These are phyloP conservation scores for Ophiosphaerella herpotricha DNA, from an alignment of 2,329 filamentous ascomycete genomes.

Conservation along the genomic window DNA sequence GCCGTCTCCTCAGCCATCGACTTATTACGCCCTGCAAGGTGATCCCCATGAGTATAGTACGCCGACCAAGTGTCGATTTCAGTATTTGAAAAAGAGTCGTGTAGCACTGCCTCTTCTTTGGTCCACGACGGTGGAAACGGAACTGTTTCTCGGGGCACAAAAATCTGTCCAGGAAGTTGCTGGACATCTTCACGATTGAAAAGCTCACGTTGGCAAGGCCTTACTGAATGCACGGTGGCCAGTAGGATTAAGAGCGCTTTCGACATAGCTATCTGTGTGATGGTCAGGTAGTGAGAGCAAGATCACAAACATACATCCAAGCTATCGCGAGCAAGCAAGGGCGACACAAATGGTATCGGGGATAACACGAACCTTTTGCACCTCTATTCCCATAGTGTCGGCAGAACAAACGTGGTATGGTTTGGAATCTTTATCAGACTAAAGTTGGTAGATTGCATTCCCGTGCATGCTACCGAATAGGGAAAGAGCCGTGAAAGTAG, in stretches of 20 bases:
- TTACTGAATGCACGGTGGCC: background rate
- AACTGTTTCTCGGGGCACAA: background rate
- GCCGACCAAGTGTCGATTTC: conserved; percentile 34
- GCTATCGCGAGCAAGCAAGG: too few relatives aligned
- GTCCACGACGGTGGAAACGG: conserved; percentile 29
- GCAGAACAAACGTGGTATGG: too few relatives aligned
- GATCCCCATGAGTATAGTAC: conserved; percentile 38
- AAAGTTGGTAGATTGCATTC: too few relatives aligned
- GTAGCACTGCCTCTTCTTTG: conserved; percentile 30
- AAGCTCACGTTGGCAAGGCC: conserved; percentile 5
- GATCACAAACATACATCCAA: background rate
- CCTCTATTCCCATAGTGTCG: too few relatives aligned
- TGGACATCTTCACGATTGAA: background rate
- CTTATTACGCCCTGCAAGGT: conserved; percentile 37
- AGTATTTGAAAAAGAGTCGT: conserved; percentile 31
- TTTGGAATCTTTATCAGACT: too few relatives aligned
- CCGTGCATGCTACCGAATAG: too few relatives aligned
- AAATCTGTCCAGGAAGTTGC: background rate
- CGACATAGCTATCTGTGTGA: background rate
- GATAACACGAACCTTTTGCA: too few relatives aligned
- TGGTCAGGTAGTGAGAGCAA: background rate
- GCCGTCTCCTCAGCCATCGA: conserved; percentile 38
- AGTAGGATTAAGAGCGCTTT: background rate
- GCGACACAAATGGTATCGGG: too few relatives aligned
- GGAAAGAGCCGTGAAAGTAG: too few relatives aligned